phyloP scores from a whole-genome alignment of 2,329 filamentous ascomycete species.

The Diaporthe velutina region DNA sequence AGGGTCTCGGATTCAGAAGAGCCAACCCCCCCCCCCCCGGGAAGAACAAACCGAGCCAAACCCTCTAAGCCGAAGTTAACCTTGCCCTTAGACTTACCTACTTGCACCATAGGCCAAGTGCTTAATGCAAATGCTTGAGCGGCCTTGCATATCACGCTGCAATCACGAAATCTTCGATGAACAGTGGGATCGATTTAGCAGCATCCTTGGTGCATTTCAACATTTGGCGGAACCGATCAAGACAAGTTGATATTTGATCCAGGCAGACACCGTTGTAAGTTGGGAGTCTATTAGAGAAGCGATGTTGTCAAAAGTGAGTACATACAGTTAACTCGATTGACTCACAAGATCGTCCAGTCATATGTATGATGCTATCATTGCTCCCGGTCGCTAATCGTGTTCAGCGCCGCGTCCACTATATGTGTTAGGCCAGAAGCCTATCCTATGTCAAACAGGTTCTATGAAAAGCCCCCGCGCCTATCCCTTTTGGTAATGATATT shows the following conservation, averaged over 20 bases:
- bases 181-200: no score
- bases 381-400: slow-evolving; percentile 11
- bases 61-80: background rate
- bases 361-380: slow-evolving; percentile 22
- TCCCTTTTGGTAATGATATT: slow-evolving; percentile 27
- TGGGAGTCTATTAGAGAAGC: background rate
- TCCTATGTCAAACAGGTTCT: slow-evolving; percentile 8
- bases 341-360: background rate
- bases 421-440: background rate
- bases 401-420: slow-evolving; percentile 8
- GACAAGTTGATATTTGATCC: background rate
- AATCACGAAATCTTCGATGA: background rate
- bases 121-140: background rate
- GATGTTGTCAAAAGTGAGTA: background rate
- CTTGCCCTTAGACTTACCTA: no score
- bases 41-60: background rate
- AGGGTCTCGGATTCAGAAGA: background rate
- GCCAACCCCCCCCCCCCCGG: background rate
- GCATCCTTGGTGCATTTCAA: background rate
- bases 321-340: background rate
- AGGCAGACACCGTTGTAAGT: no score
- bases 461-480: slow-evolving; percentile 25
- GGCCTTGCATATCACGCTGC: background rate
- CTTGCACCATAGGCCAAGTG: no score
- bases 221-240: background rate